phyloP scores from a whole-genome alignment of 2,329 filamentous ascomycete genomes.

The Huntiella moniliformis region DNA sequence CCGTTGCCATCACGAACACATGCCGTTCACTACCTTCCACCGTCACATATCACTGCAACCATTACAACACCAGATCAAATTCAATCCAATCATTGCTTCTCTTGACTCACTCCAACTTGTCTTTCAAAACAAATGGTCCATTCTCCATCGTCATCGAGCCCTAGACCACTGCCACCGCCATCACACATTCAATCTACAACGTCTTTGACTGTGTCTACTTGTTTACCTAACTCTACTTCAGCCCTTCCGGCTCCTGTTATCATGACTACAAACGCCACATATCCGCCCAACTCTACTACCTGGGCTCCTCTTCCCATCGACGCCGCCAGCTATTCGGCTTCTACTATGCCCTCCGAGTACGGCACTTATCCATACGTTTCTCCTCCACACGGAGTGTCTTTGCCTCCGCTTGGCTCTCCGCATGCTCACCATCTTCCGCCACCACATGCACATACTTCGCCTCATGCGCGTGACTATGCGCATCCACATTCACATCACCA shows the following conservation, averaged over 20 bases:
- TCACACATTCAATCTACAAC: neutral
- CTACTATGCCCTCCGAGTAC: slow-evolving; percentile 2
- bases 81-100: too few relatives aligned
- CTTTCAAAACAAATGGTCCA: too few relatives aligned
- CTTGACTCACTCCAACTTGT: too few relatives aligned
- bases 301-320: slow-evolving; percentile 1
- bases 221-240: neutral
- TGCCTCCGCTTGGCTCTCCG: slow-evolving; percentile 27
- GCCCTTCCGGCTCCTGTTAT: neutral
- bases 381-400: slow-evolving; percentile 2
- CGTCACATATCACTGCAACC: too few relatives aligned
- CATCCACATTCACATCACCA: slow-evolving; percentile 28
- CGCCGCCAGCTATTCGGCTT: neutral
- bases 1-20: too few relatives aligned
- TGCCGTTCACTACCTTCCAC: too few relatives aligned
- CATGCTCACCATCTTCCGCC: slow-evolving; percentile 32
- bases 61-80: too few relatives aligned
- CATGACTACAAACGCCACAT: slow-evolving; percentile 7
- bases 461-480: slow-evolving; percentile 19
- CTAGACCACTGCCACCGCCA: too few relatives aligned
- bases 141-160: too few relatives aligned
- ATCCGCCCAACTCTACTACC: neutral
- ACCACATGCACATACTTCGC: slow-evolving; percentile 14
- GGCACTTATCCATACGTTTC: slow-evolving; percentile 2
- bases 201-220: neutral